Percentiles rank a stretch among this genome's conserved stretches.
Evolutionary conservation across 768 basidiomycete genomes (phyloP).

Genomic region (Termitomyces eurrhizus): DNA sequence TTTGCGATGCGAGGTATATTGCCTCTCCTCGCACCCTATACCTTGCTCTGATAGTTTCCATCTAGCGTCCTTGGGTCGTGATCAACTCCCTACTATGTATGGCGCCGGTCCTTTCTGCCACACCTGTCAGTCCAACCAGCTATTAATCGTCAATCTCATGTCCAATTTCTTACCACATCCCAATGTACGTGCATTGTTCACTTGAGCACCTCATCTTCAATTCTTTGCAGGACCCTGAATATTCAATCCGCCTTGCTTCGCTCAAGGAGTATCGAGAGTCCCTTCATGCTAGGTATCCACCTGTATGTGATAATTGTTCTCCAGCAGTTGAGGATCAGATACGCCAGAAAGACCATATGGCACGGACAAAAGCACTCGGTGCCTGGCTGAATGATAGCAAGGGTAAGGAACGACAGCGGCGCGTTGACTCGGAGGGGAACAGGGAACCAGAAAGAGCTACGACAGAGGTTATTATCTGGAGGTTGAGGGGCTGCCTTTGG

Average conservation of each 20-base stretch:
- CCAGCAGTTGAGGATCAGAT: slow-evolving; percentile 84
- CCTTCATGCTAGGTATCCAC: slow-evolving; percentile 80
- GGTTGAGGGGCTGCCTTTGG: slow-evolving; percentile 67
- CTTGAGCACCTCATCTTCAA: not conserved
- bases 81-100: slow-evolving; percentile 62
- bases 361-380: slow-evolving; percentile 71
- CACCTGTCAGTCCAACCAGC: slow-evolving; percentile 90
- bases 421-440: slow-evolving; percentile 37
- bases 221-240: slow-evolving; percentile 64
- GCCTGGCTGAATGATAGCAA: slow-evolving; percentile 64
- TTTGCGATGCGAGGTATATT: slow-evolving; percentile 70
- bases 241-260: slow-evolving; percentile 54
- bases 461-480: slow-evolving; percentile 62
- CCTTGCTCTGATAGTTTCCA: not conserved
- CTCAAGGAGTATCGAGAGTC: slow-evolving; percentile 72
- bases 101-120: slow-evolving; percentile 73
- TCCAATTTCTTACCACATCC: slow-evolving; percentile 84
- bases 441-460: slow-evolving; percentile 41
- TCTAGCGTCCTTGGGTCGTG: slow-evolving; percentile 64
- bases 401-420: slow-evolving; percentile 56
- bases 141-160: slow-evolving; percentile 78
- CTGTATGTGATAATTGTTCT: slow-evolving; percentile 72
- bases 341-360: slow-evolving; percentile 74
- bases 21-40: not conserved
- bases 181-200: slow-evolving; percentile 45